Evolutionary conservation across 2,329 filamentous ascomycete genomes (phyloP), one percentile per base, ranked within the genome.

Genomic region (Hirsutella rhossiliensis): DNA sequence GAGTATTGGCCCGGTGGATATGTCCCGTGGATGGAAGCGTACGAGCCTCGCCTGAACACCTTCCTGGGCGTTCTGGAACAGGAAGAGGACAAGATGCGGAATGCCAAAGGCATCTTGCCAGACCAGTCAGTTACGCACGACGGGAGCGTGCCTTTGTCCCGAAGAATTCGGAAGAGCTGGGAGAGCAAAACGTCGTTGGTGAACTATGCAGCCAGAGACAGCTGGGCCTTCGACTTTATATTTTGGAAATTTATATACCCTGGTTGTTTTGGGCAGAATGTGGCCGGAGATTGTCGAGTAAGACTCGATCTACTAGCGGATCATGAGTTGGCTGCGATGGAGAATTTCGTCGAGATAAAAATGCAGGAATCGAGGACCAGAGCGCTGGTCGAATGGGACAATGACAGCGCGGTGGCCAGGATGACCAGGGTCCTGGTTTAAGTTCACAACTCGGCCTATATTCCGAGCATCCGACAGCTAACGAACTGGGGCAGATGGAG

Each of bases 171-270:
- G 8, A 51, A 62, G 32, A 62, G 60, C 44, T 65, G 60, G 63
- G 57, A 62, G 36, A 57, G 48, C 4, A 43, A 52, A n/a, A 47
- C 50, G 1, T 63, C 58, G 50, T 55, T 56, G 55, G 31, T 63
- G 11, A 60, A 52, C 43, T 63, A 63, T 28, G 61, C 56, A 3
- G 57, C 54, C 2, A 56, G 57, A 43, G 61, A 60, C 19, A 64
- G 61, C 40, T 65, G 57, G 57, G 58, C 54, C 0, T 63, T 66
- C 40, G 62, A 66, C 45, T 50, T 51, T n/a, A 47, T 64, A 6
- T 66, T 43, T 43, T 66, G 62, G 62, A 59, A 52, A 37, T 61
- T 47, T 41, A 42, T 65, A 15, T 60, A 66, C 43, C 48, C 56
- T 44, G 50, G 43, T 3, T 61, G 51, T 43, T 64, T 60, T 42